Conservation (phyloP, 1,284 basidiomycete genomes). For the Taiwanofungus camphoratus region DNA sequence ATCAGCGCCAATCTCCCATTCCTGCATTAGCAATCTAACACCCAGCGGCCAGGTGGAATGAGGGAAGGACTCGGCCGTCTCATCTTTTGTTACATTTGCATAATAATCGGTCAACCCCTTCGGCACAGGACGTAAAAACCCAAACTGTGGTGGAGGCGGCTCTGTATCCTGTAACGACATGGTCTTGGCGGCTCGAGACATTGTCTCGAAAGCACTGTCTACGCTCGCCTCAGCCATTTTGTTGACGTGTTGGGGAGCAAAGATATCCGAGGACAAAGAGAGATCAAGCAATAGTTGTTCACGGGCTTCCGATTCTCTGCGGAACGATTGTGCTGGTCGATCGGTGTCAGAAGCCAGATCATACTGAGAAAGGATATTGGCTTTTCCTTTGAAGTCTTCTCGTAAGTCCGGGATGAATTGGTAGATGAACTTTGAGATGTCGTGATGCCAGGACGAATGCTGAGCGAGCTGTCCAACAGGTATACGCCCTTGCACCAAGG, state of each 20-base stretch:
- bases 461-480: conserved; percentile 34
- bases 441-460: conserved; percentile 46
- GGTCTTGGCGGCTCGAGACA: conserved; percentile 43
- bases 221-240: conserved; percentile 19
- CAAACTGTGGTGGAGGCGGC: conserved; percentile 50
- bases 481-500: conserved; percentile 42
- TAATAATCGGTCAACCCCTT: conserved; percentile 28
- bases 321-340: conserved; percentile 34
- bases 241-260: conserved; percentile 39
- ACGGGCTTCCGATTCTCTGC: conserved; percentile 46
- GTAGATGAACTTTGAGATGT: conserved; percentile 40
- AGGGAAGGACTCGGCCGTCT: conserved; percentile 10
- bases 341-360: conserved; percentile 35
- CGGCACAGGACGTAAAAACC: conserved; percentile 49
- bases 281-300: conserved; percentile 63
- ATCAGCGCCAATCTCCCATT: conserved; percentile 57
- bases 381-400: conserved; percentile 28
- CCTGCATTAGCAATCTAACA: conserved; percentile 55
- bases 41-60: conserved; percentile 37
- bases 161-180: conserved; percentile 45
- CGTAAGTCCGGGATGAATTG: conserved; percentile 35
- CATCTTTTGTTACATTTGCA: conserved; percentile 12
- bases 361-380: conserved; percentile 36
- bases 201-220: conserved; percentile 39
- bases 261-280: conserved; percentile 50